phyloP scores from a whole-genome alignment of 345 rosid species.

The Nephelium lappaceum region DNA sequence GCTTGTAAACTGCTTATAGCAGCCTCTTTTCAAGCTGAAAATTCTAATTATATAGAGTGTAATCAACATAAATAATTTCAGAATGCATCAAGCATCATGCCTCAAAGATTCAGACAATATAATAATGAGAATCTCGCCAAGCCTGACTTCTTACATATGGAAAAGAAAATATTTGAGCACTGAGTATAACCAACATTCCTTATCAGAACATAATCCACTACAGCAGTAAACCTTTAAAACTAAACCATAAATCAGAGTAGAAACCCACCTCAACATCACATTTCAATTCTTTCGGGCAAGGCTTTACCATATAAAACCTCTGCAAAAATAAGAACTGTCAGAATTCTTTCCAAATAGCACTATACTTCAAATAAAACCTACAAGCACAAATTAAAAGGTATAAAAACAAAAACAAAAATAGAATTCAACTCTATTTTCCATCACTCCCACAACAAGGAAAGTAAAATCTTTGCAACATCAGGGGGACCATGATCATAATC shows the following conservation, averaged over 20 bases:
- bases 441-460: neutral
- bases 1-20: neutral
- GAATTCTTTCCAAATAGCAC: slow-evolving; percentile 2
- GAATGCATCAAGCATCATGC: neutral
- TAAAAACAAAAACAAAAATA: neutral
- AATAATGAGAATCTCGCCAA: neutral
- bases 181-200: neutral
- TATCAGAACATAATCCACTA: neutral
- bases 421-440: neutral
- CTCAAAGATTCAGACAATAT: neutral
- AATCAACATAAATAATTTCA: neutral
- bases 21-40: neutral
- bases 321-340: slow-evolving; percentile 35
- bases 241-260: slow-evolving; percentile 15
- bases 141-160: neutral
- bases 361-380: neutral
- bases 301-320: slow-evolving; percentile 91
- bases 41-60: neutral
- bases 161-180: neutral
- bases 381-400: neutral
- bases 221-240: neutral
- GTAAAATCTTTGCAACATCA: neutral
- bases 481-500: neutral
- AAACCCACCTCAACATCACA: slow-evolving; percentile 87
- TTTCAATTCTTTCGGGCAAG: slow-evolving; percentile 87